Conservation (phyloP, 805 yeast genomes). For the Soucietia sequanensis region DNA sequence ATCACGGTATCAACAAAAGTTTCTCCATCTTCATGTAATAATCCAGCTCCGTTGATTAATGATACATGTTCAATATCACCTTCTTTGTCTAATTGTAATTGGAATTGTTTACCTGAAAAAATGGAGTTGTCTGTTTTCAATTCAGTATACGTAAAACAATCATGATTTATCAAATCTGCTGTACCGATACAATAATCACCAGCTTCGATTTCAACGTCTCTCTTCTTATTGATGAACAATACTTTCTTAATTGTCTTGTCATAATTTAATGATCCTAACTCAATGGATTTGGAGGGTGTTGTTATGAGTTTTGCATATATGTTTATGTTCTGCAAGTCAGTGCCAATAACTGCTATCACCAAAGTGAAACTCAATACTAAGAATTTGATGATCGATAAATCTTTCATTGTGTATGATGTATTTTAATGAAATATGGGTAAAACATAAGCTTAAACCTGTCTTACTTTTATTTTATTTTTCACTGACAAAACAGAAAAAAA, state of each 20-base stretch:
- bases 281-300: constrained; percentile 3
- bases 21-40: too few species aligned
- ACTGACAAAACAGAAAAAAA: too few species aligned
- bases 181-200: constrained; percentile 33
- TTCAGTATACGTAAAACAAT: constrained; percentile 27
- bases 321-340: too few species aligned
- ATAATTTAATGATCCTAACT: constrained; percentile 15
- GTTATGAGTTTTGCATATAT: too few species aligned
- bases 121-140: constrained; percentile 1
- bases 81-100: neutral
- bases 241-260: constrained; percentile 8
- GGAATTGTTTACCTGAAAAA: constrained; percentile 1
- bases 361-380: too few species aligned
- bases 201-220: constrained; percentile 1
- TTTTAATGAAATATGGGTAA: too few species aligned
- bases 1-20: too few species aligned
- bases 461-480: too few species aligned
- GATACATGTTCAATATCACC: constrained; percentile 6
- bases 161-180: constrained; percentile 21
- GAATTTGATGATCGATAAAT: too few species aligned
- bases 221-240: constrained; percentile 8
- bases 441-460: too few species aligned
- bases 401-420: too few species aligned
- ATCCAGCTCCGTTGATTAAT: neutral
- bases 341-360: too few species aligned